A percentile compares a stretch with the other conserved stretches of the same genome.
Conservation (phyloP, 768 basidiomycete species). For the Clitopilus passeckerianus region DNA sequence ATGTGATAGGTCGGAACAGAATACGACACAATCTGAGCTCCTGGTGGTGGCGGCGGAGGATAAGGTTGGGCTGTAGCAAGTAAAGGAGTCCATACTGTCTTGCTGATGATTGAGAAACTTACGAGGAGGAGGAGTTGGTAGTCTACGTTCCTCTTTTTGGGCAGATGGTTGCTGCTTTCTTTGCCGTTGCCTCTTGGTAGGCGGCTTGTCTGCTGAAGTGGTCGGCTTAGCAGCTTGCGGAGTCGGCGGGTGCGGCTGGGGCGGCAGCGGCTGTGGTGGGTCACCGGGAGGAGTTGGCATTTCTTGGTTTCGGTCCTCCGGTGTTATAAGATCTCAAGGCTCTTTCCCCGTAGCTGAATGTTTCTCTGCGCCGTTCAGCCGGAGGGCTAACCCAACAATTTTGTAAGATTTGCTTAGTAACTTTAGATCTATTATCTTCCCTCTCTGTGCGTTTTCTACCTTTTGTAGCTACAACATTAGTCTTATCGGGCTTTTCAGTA, state of each 20-base stretch:
- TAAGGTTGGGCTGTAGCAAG: conserved; percentile 16
- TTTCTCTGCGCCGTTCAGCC: neutral
- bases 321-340: neutral
- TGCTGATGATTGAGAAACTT: conserved; percentile 7
- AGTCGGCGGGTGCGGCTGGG: conserved; percentile 39
- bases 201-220: conserved; percentile 25
- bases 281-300: neutral
- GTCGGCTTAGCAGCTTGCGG: conserved; percentile 40
- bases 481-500: neutral
- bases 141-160: conserved; percentile 13
- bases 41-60: conserved; percentile 25
- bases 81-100: conserved; percentile 1
- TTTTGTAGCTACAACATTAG: neutral
- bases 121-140: conserved; percentile 7
- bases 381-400: neutral
- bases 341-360: neutral
- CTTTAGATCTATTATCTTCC: neutral
- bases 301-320: neutral
- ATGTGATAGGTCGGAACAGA: conserved; percentile 47
- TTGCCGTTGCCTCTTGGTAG: conserved; percentile 50
- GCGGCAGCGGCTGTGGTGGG: conserved; percentile 32
- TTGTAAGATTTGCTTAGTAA: neutral
- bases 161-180: conserved; percentile 27
- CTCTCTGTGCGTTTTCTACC: neutral
- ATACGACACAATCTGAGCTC: conserved; percentile 50